Conservation (phyloP, 1,139 yeast genomes). For the Sugiyamaella japonica region DNA sequence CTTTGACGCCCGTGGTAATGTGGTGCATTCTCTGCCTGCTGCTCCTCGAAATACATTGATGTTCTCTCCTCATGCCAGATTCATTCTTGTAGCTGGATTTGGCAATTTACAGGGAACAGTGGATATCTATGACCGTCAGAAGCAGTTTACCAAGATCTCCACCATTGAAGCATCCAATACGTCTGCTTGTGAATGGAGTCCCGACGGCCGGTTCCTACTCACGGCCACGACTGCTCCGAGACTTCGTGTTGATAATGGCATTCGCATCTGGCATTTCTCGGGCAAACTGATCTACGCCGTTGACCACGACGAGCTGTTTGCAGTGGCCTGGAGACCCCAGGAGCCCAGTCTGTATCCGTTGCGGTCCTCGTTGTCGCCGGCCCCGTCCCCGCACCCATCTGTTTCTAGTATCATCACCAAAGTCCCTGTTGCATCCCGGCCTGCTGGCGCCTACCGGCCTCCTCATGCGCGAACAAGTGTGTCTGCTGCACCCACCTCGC, state of each 20-base stretch:
- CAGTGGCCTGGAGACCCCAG: slow-evolving; percentile 89
- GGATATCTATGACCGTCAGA: slow-evolving; percentile 91
- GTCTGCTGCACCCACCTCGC: slow-evolving; percentile 38
- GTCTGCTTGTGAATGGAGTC: slow-evolving; percentile 95
- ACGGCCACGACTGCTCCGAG: slow-evolving; percentile 98
- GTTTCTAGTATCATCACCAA: slow-evolving; percentile 34
- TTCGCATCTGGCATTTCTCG: slow-evolving; percentile 87
- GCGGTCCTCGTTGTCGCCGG: slow-evolving; percentile 50
- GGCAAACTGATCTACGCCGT: slow-evolving; percentile 78
- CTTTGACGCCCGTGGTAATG: slow-evolving; percentile 91
- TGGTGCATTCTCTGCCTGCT: slow-evolving; percentile 78
- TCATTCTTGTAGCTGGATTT: slow-evolving; percentile 91
- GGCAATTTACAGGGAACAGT: slow-evolving; percentile 98
- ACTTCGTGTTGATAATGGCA: slow-evolving; percentile 93
- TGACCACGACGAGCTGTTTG: slow-evolving; percentile 77
- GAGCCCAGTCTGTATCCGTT: slow-evolving; percentile 57
- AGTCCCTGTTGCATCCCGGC: slow-evolving; percentile 47
- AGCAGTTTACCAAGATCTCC: slow-evolving; percentile 75
- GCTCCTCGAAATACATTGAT: slow-evolving; percentile 87
- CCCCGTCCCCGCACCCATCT: slow-evolving; percentile 68
- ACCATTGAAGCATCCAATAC: slow-evolving; percentile 92
- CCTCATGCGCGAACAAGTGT: slow-evolving; percentile 74
- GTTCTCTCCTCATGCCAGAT: slow-evolving; percentile 93
- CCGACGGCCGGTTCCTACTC: slow-evolving; percentile 91
- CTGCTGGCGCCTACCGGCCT: slow-evolving; percentile 90